Conservation (phyloP, 23 red algal genomes). For the Gracilaria domingensis region DNA sequence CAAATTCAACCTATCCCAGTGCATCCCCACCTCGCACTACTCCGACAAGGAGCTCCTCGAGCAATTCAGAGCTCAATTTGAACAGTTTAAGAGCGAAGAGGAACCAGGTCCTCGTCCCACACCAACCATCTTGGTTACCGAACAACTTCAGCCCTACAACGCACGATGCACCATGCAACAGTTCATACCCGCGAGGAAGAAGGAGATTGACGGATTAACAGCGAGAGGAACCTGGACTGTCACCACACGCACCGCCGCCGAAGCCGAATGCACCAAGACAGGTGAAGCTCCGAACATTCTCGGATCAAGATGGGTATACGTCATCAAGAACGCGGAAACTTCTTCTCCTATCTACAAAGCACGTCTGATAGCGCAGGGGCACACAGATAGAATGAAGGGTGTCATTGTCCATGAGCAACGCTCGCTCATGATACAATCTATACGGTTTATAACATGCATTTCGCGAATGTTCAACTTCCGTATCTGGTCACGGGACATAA, state of each 20-base stretch:
- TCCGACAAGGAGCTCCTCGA: background rate
- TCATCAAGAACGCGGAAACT: constrained; percentile 2
- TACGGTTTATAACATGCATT: background rate
- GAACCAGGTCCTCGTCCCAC: no score
- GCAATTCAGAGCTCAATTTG: no score
- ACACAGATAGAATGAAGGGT: background rate
- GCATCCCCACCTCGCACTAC: no score
- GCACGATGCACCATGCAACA: no score
- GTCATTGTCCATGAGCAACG: background rate
- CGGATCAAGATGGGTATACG: background rate
- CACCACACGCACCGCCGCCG: background rate
- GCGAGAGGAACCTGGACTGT: background rate
- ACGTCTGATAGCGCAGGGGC: background rate
- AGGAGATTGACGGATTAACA: no score
- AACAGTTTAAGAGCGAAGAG: no score
- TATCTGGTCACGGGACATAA: background rate
- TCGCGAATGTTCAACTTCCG: background rate
- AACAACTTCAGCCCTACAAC: no score
- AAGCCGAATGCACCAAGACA: no score
- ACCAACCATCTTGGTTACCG: no score
- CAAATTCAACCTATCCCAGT: background rate
- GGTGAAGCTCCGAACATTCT: background rate
- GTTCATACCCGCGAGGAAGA: no score
- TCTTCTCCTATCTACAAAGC: background rate
- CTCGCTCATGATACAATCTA: background rate